A percentile compares a stretch with the other conserved stretches of the same genome.
phyloP scores from a whole-genome alignment of 371 early-diverging fungal genomes.

The Mortierella sp. region DNA sequence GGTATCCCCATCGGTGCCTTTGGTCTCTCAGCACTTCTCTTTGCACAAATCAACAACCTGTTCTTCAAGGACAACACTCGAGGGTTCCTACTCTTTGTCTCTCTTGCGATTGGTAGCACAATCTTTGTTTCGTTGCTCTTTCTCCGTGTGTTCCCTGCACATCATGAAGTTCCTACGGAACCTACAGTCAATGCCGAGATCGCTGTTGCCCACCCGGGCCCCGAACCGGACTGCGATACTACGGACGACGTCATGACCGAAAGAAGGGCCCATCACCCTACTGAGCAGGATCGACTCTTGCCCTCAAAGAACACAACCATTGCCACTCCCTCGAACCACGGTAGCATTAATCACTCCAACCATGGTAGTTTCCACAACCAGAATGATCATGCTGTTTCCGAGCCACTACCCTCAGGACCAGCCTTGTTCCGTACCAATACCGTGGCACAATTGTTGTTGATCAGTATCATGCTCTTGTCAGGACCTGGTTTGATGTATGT shows the following conservation, averaged over 20 bases:
- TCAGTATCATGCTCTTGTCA: slow-evolving; percentile 38
- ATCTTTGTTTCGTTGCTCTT: slow-evolving; percentile 50
- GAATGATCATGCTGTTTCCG: slow-evolving; percentile 5
- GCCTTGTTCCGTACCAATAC: slow-evolving; percentile 37
- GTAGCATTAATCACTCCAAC: not conserved
- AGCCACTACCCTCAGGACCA: slow-evolving; percentile 39
- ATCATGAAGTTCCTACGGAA: not conserved
- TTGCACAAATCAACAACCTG: slow-evolving; percentile 63
- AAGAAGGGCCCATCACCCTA: slow-evolving; percentile 14
- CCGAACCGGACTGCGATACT: too few relatives aligned
- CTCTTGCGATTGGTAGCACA: slow-evolving; percentile 44
- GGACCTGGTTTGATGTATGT: slow-evolving; percentile 67
- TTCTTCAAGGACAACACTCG: slow-evolving; percentile 58
- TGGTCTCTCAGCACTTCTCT: slow-evolving; percentile 77
- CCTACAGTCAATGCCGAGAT: not conserved
- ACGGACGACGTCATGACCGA: not conserved
- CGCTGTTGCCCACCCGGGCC: too few relatives aligned
- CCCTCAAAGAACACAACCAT: too few relatives aligned
- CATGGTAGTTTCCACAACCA: not conserved
- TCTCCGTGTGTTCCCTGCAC: slow-evolving; percentile 18
- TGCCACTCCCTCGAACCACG: not conserved
- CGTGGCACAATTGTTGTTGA: slow-evolving; percentile 40
- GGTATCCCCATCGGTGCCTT: slow-evolving; percentile 70
- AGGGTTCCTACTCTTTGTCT: slow-evolving; percentile 54
- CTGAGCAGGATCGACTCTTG: slow-evolving; percentile 32